Conservation (phyloP, 345 rosid species). For the Jatropha curcas region DNA sequence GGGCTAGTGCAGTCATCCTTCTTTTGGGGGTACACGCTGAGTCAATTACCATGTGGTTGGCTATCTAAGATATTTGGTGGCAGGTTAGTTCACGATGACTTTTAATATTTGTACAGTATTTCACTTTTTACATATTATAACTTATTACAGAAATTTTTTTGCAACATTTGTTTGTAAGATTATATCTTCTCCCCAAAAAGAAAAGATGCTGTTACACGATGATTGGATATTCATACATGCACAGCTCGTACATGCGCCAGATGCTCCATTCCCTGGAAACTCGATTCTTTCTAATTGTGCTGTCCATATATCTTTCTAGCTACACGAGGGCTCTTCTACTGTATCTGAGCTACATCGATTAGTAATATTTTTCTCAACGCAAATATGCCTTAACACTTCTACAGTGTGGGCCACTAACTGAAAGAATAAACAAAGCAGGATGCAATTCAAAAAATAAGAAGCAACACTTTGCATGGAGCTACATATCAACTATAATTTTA, state of each 20-base stretch:
- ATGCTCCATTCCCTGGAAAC: not conserved
- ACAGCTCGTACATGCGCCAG: no score
- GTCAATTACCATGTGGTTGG: slow-evolving; percentile 97
- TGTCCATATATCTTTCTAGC: not conserved
- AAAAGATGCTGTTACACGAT: no score
- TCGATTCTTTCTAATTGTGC: not conserved
- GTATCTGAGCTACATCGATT: not conserved
- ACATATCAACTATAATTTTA: not conserved
- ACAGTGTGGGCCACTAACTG: not conserved
- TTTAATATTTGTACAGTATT: not conserved
- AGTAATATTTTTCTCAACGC: no score
- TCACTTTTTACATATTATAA: not conserved
- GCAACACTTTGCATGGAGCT: not conserved
- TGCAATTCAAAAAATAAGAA: not conserved
- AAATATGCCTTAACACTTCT: not conserved
- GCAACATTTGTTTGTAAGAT: not conserved
- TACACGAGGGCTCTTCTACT: not conserved
- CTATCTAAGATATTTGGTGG: slow-evolving; percentile 90
- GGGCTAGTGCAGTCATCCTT: slow-evolving; percentile 93
- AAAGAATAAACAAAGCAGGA: no score
- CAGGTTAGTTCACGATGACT: slow-evolving; percentile 52
- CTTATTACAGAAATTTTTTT: not conserved
- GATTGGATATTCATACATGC: not conserved
- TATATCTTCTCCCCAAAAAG: not conserved
- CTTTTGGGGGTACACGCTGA: slow-evolving; percentile 96